phyloP scores from a whole-genome alignment of 1,284 basidiomycete species.

The Boletus sp. region DNA sequence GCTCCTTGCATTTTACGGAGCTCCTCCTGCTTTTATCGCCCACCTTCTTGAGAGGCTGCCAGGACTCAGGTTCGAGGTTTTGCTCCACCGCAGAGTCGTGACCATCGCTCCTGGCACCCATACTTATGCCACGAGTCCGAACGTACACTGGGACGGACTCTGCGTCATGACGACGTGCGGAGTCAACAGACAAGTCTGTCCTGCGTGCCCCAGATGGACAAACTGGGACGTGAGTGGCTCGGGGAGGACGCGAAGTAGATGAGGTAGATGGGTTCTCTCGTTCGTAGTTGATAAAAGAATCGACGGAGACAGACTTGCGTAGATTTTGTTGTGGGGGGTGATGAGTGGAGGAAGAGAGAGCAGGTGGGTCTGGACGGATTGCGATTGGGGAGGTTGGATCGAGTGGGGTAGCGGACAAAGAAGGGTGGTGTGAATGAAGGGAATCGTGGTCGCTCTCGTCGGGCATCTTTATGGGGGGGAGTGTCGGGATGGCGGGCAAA shows the following conservation, averaged over 20 bases:
- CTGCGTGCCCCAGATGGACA: slow-evolving; percentile 21
- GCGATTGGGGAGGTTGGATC: slow-evolving; percentile 34
- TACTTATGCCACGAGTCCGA: slow-evolving; percentile 52
- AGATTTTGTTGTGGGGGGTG: slow-evolving; percentile 36
- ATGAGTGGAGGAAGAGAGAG: slow-evolving; percentile 24
- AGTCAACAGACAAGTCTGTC: slow-evolving; percentile 24
- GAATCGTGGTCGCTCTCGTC: slow-evolving; percentile 23
- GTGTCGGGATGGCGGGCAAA: slow-evolving; percentile 41
- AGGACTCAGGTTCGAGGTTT: slow-evolving; percentile 26
- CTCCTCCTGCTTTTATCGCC: slow-evolving; percentile 33
- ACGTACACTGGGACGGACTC: slow-evolving; percentile 36
- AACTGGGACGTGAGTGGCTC: slow-evolving; percentile 25
- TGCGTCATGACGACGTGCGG: slow-evolving; percentile 28
- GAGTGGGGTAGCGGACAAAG: slow-evolving; percentile 32
- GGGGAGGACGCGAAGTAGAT: slow-evolving; percentile 35
- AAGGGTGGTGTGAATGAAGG: slow-evolving; percentile 9
- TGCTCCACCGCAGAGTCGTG: slow-evolving; percentile 26
- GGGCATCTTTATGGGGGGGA: slow-evolving; percentile 46
- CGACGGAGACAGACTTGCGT: slow-evolving; percentile 70
- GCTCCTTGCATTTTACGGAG: slow-evolving; percentile 33
- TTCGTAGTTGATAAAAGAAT: slow-evolving; percentile 59
- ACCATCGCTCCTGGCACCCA: slow-evolving; percentile 41
- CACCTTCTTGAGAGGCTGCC: slow-evolving; percentile 30
- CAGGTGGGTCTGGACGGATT: slow-evolving; percentile 2
- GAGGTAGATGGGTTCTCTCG: slow-evolving; percentile 35